A percentile compares a stretch with the other conserved stretches of the same genome.
phyloP scores from a whole-genome alignment of 768 basidiomycete species.

The Mycena vulgaris region DNA sequence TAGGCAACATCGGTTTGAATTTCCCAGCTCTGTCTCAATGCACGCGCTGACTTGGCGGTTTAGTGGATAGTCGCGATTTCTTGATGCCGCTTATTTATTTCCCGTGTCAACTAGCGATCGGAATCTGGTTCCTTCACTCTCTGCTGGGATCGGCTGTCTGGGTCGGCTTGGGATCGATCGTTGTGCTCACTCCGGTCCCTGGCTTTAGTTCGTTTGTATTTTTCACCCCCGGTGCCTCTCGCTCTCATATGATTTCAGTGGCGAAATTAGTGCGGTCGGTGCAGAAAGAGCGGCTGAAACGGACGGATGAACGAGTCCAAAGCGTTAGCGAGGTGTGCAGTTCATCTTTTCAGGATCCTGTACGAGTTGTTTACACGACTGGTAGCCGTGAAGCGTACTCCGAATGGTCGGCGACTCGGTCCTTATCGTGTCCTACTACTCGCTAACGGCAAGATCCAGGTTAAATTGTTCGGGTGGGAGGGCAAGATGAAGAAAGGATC shows the following conservation, averaged over 20 bases:
- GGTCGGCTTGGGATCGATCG: conserved; percentile 33
- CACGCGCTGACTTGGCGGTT: not conserved
- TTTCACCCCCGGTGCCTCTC: too few species aligned
- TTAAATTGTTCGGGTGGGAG: conserved; percentile 74
- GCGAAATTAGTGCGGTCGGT: conserved; percentile 41
- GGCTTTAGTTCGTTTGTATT: conserved; percentile 56
- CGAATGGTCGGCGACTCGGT: conserved; percentile 82
- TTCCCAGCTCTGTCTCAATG: too few species aligned
- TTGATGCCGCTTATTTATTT: conserved; percentile 2
- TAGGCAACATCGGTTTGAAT: conserved; percentile 6
- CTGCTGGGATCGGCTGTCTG: conserved; percentile 15
- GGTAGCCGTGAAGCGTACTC: conserved; percentile 67
- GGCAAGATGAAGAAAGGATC: conserved; percentile 68
- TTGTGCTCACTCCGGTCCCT: conserved; percentile 66
- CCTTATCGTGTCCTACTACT: not conserved
- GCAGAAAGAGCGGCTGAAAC: conserved; percentile 68
- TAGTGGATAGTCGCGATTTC: conserved; percentile 28
- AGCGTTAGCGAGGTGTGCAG: conserved; percentile 70
- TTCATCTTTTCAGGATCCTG: conserved; percentile 28
- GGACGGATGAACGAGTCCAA: conserved; percentile 74
- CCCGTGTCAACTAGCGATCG: conserved; percentile 44
- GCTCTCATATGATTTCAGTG: conserved; percentile 16
- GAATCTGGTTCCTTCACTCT: conserved; percentile 64
- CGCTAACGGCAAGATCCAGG: conserved; percentile 4
- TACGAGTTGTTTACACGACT: not conserved